Conservation (phyloP, 2,329 filamentous ascomycete species). For the Sordariomycetes sp. region DNA sequence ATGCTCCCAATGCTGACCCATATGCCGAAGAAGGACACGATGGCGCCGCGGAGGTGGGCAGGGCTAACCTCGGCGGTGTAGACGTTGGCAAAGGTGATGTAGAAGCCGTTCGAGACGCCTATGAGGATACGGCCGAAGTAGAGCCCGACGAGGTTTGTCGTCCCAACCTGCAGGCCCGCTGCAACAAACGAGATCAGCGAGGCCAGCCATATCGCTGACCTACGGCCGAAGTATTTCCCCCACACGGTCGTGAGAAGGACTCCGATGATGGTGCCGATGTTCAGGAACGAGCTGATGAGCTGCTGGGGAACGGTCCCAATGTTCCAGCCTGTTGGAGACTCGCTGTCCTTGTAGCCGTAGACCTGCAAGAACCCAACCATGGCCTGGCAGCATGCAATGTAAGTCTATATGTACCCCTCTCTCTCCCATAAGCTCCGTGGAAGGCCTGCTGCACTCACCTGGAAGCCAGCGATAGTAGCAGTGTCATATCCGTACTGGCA, state of each 20-base stretch:
- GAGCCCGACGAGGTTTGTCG: slow-evolving; percentile 37
- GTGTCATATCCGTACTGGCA: slow-evolving; percentile 14
- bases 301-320: slow-evolving; percentile 31
- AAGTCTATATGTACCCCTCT: no score
- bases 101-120: slow-evolving; percentile 43
- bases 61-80: slow-evolving; percentile 35
- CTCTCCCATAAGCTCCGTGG: no score
- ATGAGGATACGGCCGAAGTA: slow-evolving; percentile 46
- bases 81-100: slow-evolving; percentile 43
- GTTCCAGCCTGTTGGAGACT: slow-evolving; percentile 27
- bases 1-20: slow-evolving; percentile 2
- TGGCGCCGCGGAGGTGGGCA: slow-evolving; percentile 21
- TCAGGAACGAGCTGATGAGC: slow-evolving; percentile 35
- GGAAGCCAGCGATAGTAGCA: slow-evolving; percentile 10
- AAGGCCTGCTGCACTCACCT: slow-evolving; percentile 2
- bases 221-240: slow-evolving; percentile 22
- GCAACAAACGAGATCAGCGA: slow-evolving; percentile 35
- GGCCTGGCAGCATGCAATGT: slow-evolving; percentile 23
- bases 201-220: slow-evolving; percentile 29
- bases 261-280: slow-evolving; percentile 21
- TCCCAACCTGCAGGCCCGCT: slow-evolving; percentile 47
- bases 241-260: slow-evolving; percentile 23
- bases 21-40: slow-evolving; percentile 13
- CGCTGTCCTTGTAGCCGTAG: slow-evolving; percentile 22
- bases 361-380: slow-evolving; percentile 34